Evolutionary conservation across 202 grass and related monocot genomes (phyloP), one percentile per base, ranked within the genome.

Genomic region (Cymbopogon flexuosus): DNA sequence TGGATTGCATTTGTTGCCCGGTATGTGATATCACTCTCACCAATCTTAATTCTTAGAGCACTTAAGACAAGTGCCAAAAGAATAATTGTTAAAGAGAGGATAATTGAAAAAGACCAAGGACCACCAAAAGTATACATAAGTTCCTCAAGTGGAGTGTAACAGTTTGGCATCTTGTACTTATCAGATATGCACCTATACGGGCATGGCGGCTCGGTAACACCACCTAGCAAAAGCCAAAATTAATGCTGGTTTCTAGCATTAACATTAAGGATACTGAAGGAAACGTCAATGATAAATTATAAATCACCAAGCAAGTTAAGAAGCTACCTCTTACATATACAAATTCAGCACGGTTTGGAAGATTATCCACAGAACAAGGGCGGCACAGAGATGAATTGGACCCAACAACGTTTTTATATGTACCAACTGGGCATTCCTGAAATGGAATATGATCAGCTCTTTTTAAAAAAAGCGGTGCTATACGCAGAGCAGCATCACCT

Each of bases 111-210:
- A 83, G 87, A 73, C 96, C 90, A 95, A 60, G 92, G 96, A 78
- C 96, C 96, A 61, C 96, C 96, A 83, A 93, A 99, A 79, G 85
- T 90, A 82, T 91, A 90, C 70, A 99, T 64, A 67, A 99, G 85
- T 81, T 99, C 92, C 79, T 99, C 92, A 62, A 99, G 83, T 84
- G 96, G 96, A 52, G 96, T 99, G 76, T 95, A 95, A 86, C 96
- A 99, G 69, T 95, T 93, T 80, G 96, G 96, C 96, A 93, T 93
- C 88, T 91, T 99, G 80, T 93, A 99, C 82, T 95, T 99, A 14
- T 91, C 88, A 79, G 96, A 99, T 87, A 95, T 76, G 77, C 96
- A 99, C 74, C 70, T 88, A 80, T 99, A 99, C 3, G 96, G 96
- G 57, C 96, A 99, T 19, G 54, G 87, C 10, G 74, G 80, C 74